Evolutionary conservation across 1,139 yeast genomes (phyloP).

Genomic region (Hansenula sp.): DNA sequence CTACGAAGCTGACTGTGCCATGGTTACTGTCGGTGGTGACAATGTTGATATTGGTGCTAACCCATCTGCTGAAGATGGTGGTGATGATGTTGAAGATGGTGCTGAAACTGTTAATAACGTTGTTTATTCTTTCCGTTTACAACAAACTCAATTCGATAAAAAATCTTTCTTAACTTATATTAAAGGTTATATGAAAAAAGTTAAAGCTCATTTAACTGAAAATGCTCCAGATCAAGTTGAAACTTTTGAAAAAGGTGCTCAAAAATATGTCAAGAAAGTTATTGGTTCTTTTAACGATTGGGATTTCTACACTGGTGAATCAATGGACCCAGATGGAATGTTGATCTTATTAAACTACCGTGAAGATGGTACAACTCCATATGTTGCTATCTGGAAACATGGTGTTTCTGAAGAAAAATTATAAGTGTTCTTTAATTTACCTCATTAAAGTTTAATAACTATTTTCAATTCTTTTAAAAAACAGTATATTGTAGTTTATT

Average conservation of each 20-base stretch:
- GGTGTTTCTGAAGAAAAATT: constrained; percentile 88
- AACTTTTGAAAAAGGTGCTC: constrained; percentile 94
- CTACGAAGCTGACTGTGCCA: constrained; percentile 94
- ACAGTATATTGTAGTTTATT: not conserved
- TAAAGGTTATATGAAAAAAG: constrained; percentile 97
- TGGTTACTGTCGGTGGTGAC: constrained; percentile 84
- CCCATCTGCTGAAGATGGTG: constrained; percentile 97
- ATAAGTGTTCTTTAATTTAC: constrained; percentile 39
- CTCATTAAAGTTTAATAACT: no score
- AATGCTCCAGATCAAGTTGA: constrained; percentile 80
- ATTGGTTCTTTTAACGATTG: constrained; percentile 94
- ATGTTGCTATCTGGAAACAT: constrained; percentile 97
- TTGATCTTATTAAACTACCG: constrained; percentile 97
- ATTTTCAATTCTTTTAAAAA: not conserved
- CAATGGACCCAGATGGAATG: constrained; percentile 99
- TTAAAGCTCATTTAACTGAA: constrained; percentile 88
- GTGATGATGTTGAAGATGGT: constrained; percentile 78
- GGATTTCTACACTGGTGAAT: constrained; percentile 99
- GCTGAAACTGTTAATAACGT: constrained; percentile 93
- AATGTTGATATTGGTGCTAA: constrained; percentile 98
- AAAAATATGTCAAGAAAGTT: constrained; percentile 92
- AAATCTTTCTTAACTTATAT: constrained; percentile 93
- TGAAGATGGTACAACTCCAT: constrained; percentile 99
- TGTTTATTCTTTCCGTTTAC: constrained; percentile 97
- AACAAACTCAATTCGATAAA: constrained; percentile 93